These are phyloP conservation scores for Hypsizygus marmoreus DNA, from an alignment of 768 basidiomycete species.

Conservation along the genomic window DNA sequence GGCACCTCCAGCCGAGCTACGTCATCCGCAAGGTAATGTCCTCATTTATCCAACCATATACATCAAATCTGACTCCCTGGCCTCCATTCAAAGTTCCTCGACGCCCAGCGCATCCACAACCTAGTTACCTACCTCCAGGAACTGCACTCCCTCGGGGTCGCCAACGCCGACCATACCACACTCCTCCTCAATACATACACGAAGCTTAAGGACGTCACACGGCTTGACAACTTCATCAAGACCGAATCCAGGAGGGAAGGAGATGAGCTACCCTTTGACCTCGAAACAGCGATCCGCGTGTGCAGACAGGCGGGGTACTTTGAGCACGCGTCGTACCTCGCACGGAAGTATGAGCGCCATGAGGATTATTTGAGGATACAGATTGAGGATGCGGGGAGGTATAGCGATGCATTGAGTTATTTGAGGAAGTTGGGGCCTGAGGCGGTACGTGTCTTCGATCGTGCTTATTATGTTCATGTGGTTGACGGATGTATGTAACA, in stretches of 20 bases:
- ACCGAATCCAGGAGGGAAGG: constrained; percentile 66
- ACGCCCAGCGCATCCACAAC: constrained; percentile 94
- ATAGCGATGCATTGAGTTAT: constrained; percentile 79
- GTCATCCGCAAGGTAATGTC: constrained; percentile 86
- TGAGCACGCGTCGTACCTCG: constrained; percentile 91
- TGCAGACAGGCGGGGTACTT: constrained; percentile 97
- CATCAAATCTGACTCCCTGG: background rate
- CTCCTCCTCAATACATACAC: constrained; percentile 97
- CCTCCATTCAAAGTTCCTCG: constrained; percentile 79
- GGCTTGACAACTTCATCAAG: constrained; percentile 91
- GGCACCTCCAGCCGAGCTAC: constrained; percentile 88
- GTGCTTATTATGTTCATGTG: background rate
- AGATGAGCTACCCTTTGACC: constrained; percentile 88
- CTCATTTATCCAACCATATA: background rate
- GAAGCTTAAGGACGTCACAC: constrained; percentile 88
- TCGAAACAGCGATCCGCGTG: constrained; percentile 95
- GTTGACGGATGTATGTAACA: constrained; percentile 24
- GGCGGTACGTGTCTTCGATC: constrained; percentile 54
- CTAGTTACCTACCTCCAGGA: constrained; percentile 96
- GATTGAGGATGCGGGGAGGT: constrained; percentile 89
- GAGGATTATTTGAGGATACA: constrained; percentile 93
- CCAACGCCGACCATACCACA: constrained; percentile 96
- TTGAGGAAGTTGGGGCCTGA: constrained; percentile 76
- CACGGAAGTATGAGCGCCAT: constrained; percentile 87
- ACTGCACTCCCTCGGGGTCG: constrained; percentile 84